Percentiles rank a stretch among this genome's conserved stretches.
These are phyloP conservation scores for Acephala macrosclerotiorum DNA, from an alignment of 2,329 filamentous ascomycete genomes.

Conservation along the genomic window DNA sequence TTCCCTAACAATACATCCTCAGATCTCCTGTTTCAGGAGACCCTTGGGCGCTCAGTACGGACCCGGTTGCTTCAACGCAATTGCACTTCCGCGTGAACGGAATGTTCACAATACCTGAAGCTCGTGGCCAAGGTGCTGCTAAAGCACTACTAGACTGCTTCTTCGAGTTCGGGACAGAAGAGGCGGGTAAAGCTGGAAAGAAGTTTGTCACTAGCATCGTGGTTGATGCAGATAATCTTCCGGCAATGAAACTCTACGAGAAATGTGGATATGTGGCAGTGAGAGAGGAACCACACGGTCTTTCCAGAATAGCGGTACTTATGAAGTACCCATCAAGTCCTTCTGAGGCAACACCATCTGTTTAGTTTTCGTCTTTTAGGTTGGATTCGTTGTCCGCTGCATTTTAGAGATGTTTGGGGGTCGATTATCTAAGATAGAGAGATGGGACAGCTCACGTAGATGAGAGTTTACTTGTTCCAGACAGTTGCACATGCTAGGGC, in stretches of 20 bases:
- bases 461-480: too few species aligned
- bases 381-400: neutral
- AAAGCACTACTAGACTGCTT: constrained; percentile 44
- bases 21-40: constrained; percentile 23
- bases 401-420: neutral
- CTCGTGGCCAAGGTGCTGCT: constrained; percentile 47
- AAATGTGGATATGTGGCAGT: constrained; percentile 46
- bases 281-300: constrained; percentile 28
- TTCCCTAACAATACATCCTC: neutral
- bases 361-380: neutral
- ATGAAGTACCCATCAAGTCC: constrained; percentile 30
- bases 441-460: too few species aligned
- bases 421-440: too few species aligned
- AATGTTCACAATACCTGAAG: constrained; percentile 48
- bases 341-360: neutral
- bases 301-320: constrained; percentile 27
- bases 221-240: constrained; percentile 45
- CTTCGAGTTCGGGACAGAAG: constrained; percentile 39
- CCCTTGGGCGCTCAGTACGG: constrained; percentile 17
- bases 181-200: constrained; percentile 33
- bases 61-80: constrained; percentile 4
- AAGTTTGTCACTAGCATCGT: constrained; percentile 43
- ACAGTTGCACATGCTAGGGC: too few species aligned
- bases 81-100: constrained; percentile 47
- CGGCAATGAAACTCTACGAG: constrained; percentile 46